Evolutionary conservation across 1,284 basidiomycete genomes (phyloP).

Genomic region (Ustilago shanxiensis): DNA sequence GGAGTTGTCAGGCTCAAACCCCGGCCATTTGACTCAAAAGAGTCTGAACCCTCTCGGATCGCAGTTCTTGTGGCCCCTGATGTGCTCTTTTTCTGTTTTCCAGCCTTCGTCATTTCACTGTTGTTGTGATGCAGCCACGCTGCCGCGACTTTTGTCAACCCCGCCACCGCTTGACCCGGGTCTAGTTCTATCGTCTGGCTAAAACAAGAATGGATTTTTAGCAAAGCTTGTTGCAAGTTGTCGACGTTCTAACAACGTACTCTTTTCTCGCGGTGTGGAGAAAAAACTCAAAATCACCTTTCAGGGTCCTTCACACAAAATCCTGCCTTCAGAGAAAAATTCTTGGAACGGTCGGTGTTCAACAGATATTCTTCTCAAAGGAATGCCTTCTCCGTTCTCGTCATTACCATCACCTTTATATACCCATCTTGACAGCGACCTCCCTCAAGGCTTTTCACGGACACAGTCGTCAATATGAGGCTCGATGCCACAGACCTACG

Average conservation of each 20-base stretch:
- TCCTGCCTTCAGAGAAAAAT: neutral
- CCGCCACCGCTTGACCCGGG: too few species aligned
- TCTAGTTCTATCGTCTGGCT: too few species aligned
- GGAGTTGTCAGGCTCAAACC: slow-evolving; percentile 21
- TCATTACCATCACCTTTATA: slow-evolving; percentile 5
- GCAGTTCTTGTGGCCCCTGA: slow-evolving; percentile 12
- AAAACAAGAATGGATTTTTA: too few species aligned
- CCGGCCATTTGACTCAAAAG: neutral
- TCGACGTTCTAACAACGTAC: neutral
- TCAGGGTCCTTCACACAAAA: slow-evolving; percentile 15
- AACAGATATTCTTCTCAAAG: slow-evolving; percentile 1
- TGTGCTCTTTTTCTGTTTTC: neutral
- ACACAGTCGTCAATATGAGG: slow-evolving; percentile 75
- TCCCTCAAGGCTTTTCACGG: neutral
- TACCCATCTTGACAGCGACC: slow-evolving; percentile 6
- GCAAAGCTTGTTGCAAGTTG: too few species aligned
- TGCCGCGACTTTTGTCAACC: neutral
- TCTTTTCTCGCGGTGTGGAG: slow-evolving; percentile 3
- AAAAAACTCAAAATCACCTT: neutral
- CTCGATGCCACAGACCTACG: slow-evolving; percentile 93
- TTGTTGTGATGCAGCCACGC: slow-evolving; percentile 7
- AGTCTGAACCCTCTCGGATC: slow-evolving; percentile 11
- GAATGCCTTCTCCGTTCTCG: neutral
- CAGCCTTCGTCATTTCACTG: slow-evolving; percentile 21
- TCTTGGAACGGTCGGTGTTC: neutral